A percentile compares a stretch with the other conserved stretches of the same genome.
Conservation (phyloP, 495 filamentous ascomycete genomes). For the Mycothermus thermophilus region DNA sequence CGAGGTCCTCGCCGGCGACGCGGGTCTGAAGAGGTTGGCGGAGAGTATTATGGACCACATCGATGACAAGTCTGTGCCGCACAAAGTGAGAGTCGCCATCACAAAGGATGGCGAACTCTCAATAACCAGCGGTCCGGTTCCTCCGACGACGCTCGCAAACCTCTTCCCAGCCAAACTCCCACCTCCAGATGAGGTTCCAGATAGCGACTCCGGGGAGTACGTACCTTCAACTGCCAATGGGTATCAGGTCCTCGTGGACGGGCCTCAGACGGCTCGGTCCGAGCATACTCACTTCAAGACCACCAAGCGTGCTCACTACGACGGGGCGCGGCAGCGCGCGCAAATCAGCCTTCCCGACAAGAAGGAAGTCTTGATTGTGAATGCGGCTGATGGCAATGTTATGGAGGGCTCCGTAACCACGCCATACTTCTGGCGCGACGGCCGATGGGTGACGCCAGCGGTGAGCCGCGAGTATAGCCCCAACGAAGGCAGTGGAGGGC, state of each 20-base stretch:
- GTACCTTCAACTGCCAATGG: slow-evolving; percentile 14
- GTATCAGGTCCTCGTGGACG: slow-evolving; percentile 46
- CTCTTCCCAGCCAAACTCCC: slow-evolving; percentile 4
- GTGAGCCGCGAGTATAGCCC: slow-evolving; percentile 19
- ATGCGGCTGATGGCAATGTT: slow-evolving; percentile 43
- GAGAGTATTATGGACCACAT: slow-evolving; percentile 11
- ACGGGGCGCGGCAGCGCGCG: slow-evolving; percentile 42
- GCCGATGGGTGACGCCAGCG: slow-evolving; percentile 52
- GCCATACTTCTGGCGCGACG: slow-evolving; percentile 59
- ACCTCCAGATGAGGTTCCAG: neutral
- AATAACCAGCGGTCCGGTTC: slow-evolving; percentile 36
- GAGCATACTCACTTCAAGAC: slow-evolving; percentile 67
- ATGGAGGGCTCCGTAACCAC: slow-evolving; percentile 83
- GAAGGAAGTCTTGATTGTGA: slow-evolving; percentile 64
- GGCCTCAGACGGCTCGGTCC: slow-evolving; percentile 35
- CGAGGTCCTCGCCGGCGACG: slow-evolving; percentile 26
- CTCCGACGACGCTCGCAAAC: slow-evolving; percentile 33
- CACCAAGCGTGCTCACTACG: slow-evolving; percentile 50
- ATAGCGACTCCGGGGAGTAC: neutral
- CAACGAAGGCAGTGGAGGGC: slow-evolving; percentile 50
- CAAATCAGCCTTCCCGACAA: slow-evolving; percentile 40
- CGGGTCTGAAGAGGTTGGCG: slow-evolving; percentile 25
- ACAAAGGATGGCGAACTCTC: slow-evolving; percentile 33
- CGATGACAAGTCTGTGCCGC: slow-evolving; percentile 10
- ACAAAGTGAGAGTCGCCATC: slow-evolving; percentile 42